Conservation (phyloP, 2,329 filamentous ascomycete genomes). For the Lojkania enalia region DNA sequence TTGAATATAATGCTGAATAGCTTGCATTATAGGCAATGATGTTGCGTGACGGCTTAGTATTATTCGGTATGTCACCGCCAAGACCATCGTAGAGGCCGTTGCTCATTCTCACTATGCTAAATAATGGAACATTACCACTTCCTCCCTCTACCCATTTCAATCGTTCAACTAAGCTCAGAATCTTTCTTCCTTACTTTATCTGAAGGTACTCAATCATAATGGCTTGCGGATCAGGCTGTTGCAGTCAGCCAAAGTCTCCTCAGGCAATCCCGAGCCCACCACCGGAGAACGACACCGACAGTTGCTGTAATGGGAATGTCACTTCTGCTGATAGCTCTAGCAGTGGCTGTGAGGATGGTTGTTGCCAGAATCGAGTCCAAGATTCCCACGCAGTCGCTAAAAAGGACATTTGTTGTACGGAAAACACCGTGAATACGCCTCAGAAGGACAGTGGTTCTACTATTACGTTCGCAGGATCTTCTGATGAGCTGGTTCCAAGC, state of each 20-base stretch:
- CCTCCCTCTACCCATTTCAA: neutral
- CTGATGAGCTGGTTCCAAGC: slow-evolving; percentile 2
- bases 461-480: too few species aligned
- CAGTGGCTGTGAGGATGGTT: slow-evolving; percentile 1
- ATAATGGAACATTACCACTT: neutral
- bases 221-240: slow-evolving; percentile 9
- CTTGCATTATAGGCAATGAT: too few species aligned
- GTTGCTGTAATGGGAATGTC: neutral
- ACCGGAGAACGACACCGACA: neutral
- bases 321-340: neutral
- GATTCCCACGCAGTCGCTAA: slow-evolving; percentile 1
- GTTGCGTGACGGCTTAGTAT: neutral
- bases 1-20: too few species aligned
- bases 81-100: neutral
- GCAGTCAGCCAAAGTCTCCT: slow-evolving; percentile 4
- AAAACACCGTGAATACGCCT: neutral
- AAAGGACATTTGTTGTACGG: slow-evolving; percentile 6
- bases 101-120: neutral
- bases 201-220: slow-evolving; percentile 5
- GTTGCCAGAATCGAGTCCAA: neutral
- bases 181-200: neutral
- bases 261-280: neutral
- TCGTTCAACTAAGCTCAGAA: neutral
- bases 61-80: slow-evolving; percentile 8
- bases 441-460: neutral